Base-by-base conservation (phyloP, 805 yeast species). In the Metschnikowia orientalis region DNA sequence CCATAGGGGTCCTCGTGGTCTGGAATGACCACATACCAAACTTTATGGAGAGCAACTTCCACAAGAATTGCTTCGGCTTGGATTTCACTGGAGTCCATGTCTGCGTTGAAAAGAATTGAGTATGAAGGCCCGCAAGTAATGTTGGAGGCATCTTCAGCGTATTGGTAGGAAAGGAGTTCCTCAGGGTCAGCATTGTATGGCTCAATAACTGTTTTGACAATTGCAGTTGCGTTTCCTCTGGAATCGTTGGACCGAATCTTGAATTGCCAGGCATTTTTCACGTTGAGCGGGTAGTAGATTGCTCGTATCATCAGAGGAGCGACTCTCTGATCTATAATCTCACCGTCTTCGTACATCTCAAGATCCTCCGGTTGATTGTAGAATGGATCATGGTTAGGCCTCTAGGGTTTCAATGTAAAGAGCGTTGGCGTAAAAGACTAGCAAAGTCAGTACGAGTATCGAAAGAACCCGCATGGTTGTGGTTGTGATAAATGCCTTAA, bases 1-100 rank as follows among this genome's bases (percentile, higher is more conserved):
- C 56, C 47, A 11, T 48, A 44, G 8, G 53, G 53, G 4, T 68
- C 68, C 31, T 63, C 60, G 35, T 57, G 59, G 39, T 61, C 67
- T 0, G 68, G 62, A 2, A 48, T 41, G 0, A 56, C 53, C 4
- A 63, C 63, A 35, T 44, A 54, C 48, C 56, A 62, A n/a, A 69
- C 69, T 13, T 50, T 31, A 20, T 44, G 35, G 18, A 53, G 33
- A 2, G 40, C 45, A 1, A 35, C 20, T 14, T 33, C 38, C 28
- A 46, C 23, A 11, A 44, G 31, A 10, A 22, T 21, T 42, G 47
- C 34, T 17, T 48, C 49, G 10, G 35, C 37, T 26, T 41, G 44
- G 17, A 46, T 41, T 9, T 41, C 42, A 17, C 45, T 44, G 3
- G 51, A 45, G 23, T 43, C 36, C 19, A 34, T 22, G 16, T 27